phyloP scores from a whole-genome alignment of 2,329 filamentous ascomycete species.

The Cladosporium sp. region DNA sequence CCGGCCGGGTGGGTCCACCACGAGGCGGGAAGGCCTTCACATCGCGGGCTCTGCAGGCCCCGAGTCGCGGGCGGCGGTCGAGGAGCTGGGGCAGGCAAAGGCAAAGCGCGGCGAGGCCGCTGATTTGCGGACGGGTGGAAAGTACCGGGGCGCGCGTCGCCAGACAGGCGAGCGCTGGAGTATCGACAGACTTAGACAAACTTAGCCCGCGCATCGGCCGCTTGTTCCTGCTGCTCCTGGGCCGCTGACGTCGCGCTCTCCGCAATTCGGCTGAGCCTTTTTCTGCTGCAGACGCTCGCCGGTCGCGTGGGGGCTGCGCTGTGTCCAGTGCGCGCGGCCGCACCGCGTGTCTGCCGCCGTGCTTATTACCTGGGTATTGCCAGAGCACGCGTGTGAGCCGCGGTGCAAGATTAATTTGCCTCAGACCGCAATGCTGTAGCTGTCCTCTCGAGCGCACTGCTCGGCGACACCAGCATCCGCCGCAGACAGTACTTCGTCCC shows the following conservation, averaged over 20 bases:
- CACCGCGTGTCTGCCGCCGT: too few species aligned
- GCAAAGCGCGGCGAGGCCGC: neutral
- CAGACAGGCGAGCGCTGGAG: constrained; percentile 3
- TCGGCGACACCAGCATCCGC: too few species aligned
- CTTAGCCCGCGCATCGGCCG: constrained; percentile 4
- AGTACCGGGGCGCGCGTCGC: constrained; percentile 3
- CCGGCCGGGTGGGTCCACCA: constrained; percentile 4
- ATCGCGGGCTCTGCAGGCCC: constrained; percentile 1
- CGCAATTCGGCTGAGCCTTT: constrained; percentile 7
- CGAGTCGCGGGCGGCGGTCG: neutral
- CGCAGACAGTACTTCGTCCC: too few species aligned
- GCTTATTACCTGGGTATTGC: too few species aligned
- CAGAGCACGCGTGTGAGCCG: too few species aligned
- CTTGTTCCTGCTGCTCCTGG: neutral
- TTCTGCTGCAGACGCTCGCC: neutral
- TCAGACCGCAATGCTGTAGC: too few species aligned
- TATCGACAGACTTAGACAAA: constrained; percentile 2
- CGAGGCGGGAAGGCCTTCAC: constrained; percentile 5
- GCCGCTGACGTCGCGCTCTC: neutral
- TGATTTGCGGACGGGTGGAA: constrained; percentile 5
- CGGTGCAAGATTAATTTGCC: too few species aligned
- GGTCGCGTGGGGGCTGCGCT: too few species aligned
- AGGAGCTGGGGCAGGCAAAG: constrained; percentile 9
- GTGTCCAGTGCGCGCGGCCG: too few species aligned
- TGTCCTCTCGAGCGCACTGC: too few species aligned